Conservation (phyloP, 441 rosid genomes). For the Mallotus japonicus region DNA sequence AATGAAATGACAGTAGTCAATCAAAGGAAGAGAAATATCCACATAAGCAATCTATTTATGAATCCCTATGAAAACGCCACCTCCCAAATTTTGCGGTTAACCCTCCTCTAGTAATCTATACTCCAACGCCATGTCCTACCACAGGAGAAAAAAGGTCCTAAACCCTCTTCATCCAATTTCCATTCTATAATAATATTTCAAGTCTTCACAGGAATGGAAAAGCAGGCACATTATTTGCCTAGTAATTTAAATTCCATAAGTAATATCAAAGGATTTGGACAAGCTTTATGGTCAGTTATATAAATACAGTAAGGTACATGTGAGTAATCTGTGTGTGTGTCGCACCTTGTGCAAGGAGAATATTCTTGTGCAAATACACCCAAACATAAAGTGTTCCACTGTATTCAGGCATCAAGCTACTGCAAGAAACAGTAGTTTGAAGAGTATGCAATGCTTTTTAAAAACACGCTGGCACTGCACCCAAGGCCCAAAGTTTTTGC, state of each 20-base stretch:
- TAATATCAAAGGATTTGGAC: neutral
- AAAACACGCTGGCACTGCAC: neutral
- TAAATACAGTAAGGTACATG: too few species aligned
- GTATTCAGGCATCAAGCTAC: neutral
- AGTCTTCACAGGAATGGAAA: too few species aligned
- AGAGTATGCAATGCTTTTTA: neutral
- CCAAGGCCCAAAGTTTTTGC: neutral
- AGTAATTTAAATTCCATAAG: too few species aligned
- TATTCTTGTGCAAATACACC: neutral
- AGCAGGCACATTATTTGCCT: too few species aligned
- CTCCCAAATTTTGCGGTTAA: neutral
- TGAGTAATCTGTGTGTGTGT: too few species aligned
- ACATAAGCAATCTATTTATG: neutral
- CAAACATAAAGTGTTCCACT: neutral
- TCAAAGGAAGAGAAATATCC: neutral
- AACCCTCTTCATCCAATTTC: neutral
- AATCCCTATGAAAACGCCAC: neutral
- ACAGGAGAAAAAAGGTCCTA: neutral
- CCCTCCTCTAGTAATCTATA: neutral
- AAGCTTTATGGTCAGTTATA: neutral
- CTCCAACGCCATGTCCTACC: neutral
- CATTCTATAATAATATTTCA: neutral
- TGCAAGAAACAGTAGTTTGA: neutral
- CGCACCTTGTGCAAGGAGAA: too few species aligned
- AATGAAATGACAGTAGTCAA: too few species aligned